These are phyloP conservation scores for Skeletonema menzelii DNA, from an alignment of 108 stramenopile genomes.

Conservation along the genomic window DNA sequence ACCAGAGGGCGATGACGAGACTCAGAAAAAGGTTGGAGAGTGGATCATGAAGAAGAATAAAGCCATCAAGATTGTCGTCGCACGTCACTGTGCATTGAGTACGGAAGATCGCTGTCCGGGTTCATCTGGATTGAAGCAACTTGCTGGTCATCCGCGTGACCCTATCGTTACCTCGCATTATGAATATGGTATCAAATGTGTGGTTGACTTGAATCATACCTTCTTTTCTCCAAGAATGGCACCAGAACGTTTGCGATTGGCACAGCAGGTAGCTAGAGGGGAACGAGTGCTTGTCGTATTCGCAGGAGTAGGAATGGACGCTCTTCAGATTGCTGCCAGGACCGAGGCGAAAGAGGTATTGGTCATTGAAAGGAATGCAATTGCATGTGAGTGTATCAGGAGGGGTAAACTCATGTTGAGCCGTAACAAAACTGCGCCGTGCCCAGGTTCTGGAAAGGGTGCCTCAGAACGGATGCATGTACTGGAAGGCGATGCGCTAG, in stretches of 20 bases:
- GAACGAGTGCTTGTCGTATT: conserved; percentile 83
- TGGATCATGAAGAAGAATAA: conserved; percentile 78
- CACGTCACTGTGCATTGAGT: conserved; percentile 28
- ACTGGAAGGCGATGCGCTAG: conserved; percentile 76
- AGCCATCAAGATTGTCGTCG: conserved; percentile 61
- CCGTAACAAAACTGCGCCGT: conserved; percentile 77
- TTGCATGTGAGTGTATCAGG: conserved; percentile 66
- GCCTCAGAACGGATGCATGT: conserved; percentile 72
- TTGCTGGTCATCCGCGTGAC: conserved; percentile 66
- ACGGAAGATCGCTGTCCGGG: conserved; percentile 70
- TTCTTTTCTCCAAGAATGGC: conserved; percentile 89
- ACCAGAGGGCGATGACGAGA: conserved; percentile 56
- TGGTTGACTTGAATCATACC: conserved; percentile 77
- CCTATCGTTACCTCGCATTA: conserved; percentile 79
- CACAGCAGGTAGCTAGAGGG: conserved; percentile 81
- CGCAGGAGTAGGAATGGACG: conserved; percentile 87
- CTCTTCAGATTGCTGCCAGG: conserved; percentile 75
- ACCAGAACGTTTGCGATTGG: conserved; percentile 78
- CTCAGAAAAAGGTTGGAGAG: conserved; percentile 48
- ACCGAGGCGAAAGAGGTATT: conserved; percentile 74
- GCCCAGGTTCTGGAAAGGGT: conserved; percentile 47
- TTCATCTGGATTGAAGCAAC: conserved; percentile 50
- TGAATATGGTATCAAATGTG: conserved; percentile 86
- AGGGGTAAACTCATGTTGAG: conserved; percentile 69
- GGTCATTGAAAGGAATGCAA: conserved; percentile 74